Evolutionary conservation across 495 filamentous ascomycete species (phyloP).

Genomic region (Evansstolkia leycettana): DNA sequence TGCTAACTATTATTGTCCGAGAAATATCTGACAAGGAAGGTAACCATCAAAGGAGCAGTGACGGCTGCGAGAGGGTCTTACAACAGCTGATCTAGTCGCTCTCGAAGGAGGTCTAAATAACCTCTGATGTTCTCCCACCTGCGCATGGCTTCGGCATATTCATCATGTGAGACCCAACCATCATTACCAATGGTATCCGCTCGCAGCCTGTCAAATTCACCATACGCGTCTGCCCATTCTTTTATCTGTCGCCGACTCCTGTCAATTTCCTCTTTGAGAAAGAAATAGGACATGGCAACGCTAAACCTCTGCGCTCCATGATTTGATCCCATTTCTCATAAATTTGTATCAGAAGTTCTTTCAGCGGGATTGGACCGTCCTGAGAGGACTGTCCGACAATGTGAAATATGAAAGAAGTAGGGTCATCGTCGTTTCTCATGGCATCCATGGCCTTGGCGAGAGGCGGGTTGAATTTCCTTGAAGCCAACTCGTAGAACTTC

Average conservation of each 20-base stretch:
- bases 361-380: constrained; percentile 9
- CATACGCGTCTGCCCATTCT: constrained; percentile 7
- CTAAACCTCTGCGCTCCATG: constrained; percentile 3
- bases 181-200: constrained; percentile 6
- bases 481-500: constrained; percentile 12
- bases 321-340: constrained; percentile 11
- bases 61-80: too few species aligned
- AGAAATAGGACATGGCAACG: constrained; percentile 9
- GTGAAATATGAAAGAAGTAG: constrained; percentile 11
- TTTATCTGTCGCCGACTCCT: constrained; percentile 4
- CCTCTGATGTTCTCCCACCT: constrained; percentile 3
- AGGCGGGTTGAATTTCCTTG: constrained; percentile 9
- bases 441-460: constrained; percentile 8
- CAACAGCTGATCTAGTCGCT: background rate
- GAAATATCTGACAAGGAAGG: too few species aligned
- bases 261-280: constrained; percentile 6
- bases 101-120: constrained; percentile 3
- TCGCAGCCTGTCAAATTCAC: constrained; percentile 6
- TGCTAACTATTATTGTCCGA: too few species aligned
- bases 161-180: constrained; percentile 12
- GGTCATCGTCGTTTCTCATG: constrained; percentile 10
- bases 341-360: constrained; percentile 12
- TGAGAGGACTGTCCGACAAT: constrained; percentile 7
- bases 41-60: too few species aligned
- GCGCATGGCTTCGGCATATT: constrained; percentile 8